phyloP scores from a whole-genome alignment of 208 protist genomes.

The Angomonas ambiguus region DNA sequence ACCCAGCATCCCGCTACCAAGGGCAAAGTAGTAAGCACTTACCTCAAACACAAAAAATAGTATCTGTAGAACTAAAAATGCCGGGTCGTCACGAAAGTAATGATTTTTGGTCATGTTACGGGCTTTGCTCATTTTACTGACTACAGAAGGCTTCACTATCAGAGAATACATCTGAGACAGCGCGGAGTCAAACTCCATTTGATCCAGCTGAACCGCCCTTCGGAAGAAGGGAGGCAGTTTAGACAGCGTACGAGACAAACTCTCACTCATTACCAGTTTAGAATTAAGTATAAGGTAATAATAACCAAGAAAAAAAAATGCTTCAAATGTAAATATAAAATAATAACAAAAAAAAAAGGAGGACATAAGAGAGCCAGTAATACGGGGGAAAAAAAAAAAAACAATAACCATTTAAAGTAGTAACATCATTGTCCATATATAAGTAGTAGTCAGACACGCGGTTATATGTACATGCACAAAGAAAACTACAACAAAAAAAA shows the following conservation, averaged over 20 bases:
- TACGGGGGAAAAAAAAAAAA: background rate
- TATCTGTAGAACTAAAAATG: slow-evolving; percentile 93
- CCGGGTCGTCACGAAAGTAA: slow-evolving; percentile 96
- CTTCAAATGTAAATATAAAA: background rate
- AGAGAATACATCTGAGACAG: slow-evolving; percentile 90
- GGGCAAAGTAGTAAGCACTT: slow-evolving; percentile 32
- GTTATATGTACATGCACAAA: background rate
- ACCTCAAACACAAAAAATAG: slow-evolving; percentile 68
- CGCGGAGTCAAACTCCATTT: slow-evolving; percentile 92
- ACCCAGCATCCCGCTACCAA: slow-evolving; percentile 6
- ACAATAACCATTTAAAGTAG: background rate
- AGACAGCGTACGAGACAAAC: slow-evolving; percentile 60
- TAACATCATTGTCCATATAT: background rate
- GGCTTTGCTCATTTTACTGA: slow-evolving; percentile 83
- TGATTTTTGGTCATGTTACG: slow-evolving; percentile 96
- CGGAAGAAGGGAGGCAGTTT: slow-evolving; percentile 66
- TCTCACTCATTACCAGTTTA: slow-evolving; percentile 17
- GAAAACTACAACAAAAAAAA: background rate
- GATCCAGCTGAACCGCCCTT: slow-evolving; percentile 78
- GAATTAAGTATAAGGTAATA: slow-evolving; percentile 7
- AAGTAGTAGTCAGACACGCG: slow-evolving; percentile 1
- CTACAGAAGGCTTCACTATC: slow-evolving; percentile 67
- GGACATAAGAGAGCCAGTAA: background rate
- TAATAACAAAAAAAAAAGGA: background rate
- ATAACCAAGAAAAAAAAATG: slow-evolving; percentile 10